These are phyloP conservation scores for Lobosporangium transversale DNA, from an alignment of 192 early-diverging fungal genomes.

Conservation along the genomic window DNA sequence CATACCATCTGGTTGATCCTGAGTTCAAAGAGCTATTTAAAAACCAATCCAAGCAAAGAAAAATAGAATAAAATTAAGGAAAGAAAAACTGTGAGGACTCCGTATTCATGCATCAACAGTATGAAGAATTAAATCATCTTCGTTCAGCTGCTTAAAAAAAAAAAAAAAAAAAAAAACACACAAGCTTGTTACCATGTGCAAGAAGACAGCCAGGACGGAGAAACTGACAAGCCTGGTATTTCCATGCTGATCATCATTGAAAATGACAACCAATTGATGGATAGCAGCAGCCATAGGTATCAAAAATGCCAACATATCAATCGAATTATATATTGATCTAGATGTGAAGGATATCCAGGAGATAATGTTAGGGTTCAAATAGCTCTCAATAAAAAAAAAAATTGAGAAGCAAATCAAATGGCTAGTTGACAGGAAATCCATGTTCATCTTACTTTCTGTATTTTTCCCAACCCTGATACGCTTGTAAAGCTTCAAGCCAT, in stretches of 20 bases:
- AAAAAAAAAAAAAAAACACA: too few species aligned
- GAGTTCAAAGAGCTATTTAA: constrained; percentile 12
- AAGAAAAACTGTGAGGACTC: background rate
- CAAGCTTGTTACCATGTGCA: constrained; percentile 12
- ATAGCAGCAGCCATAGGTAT: constrained; percentile 18
- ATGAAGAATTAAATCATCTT: background rate
- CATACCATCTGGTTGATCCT: constrained; percentile 17
- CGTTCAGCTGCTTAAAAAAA: background rate
- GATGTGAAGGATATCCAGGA: background rate
- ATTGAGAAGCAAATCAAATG: too few species aligned
- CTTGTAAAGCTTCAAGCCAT: constrained; percentile 21
- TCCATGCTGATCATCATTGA: background rate
- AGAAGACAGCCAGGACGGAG: constrained; percentile 14
- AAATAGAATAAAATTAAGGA: background rate
- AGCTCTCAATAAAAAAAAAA: background rate
- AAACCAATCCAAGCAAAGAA: background rate
- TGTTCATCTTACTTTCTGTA: background rate
- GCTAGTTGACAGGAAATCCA: background rate
- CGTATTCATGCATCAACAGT: background rate
- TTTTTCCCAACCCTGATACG: background rate
- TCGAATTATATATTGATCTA: constrained; percentile 8
- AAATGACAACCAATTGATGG: constrained; percentile 13
- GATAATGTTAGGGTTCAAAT: background rate
- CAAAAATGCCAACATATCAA: constrained; percentile 8
- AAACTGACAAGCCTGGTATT: constrained; percentile 9